These are phyloP conservation scores for Diplocarpon mali DNA, from an alignment of 2,329 filamentous ascomycete species.

Conservation along the genomic window DNA sequence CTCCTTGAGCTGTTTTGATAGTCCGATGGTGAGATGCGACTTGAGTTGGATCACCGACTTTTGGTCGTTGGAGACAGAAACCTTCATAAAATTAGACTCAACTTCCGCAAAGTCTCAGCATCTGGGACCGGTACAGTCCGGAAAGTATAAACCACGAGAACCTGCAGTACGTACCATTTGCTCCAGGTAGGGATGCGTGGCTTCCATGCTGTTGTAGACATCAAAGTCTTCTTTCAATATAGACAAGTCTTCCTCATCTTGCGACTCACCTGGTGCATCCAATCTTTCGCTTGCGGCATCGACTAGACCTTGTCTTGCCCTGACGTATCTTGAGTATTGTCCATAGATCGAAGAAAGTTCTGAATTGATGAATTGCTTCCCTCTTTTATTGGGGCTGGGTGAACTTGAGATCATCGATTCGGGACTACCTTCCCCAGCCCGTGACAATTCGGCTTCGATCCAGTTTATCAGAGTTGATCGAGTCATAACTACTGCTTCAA, in stretches of 20 bases:
- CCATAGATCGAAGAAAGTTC: constrained; percentile 32
- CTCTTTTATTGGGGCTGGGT: constrained; percentile 10
- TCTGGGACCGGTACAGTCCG: too few species aligned
- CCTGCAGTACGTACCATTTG: constrained; percentile 28
- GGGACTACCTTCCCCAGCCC: constrained; percentile 31
- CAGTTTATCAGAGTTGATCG: constrained; percentile 51
- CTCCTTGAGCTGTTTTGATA: constrained; percentile 42
- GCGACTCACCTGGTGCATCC: not conserved
- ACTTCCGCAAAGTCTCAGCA: too few species aligned
- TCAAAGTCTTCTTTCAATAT: constrained; percentile 2
- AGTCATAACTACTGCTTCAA: constrained; percentile 43
- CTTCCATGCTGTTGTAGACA: constrained; percentile 27
- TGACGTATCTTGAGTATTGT: constrained; percentile 44
- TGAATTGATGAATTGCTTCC: constrained; percentile 16
- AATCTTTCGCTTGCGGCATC: constrained; percentile 15
- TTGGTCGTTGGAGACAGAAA: constrained; percentile 43
- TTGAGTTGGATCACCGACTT: constrained; percentile 48
- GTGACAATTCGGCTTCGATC: constrained; percentile 52
- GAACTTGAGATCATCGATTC: constrained; percentile 21
- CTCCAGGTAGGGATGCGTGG: constrained; percentile 47
- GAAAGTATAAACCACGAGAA: too few species aligned
- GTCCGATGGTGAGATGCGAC: constrained; percentile 39
- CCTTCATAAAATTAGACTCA: too few species aligned
- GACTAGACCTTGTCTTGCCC: constrained; percentile 38
- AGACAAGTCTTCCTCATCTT: not conserved